Conservation (phyloP, 2,329 filamentous ascomycete genomes). For the Neopestalotiopsis sp. region DNA sequence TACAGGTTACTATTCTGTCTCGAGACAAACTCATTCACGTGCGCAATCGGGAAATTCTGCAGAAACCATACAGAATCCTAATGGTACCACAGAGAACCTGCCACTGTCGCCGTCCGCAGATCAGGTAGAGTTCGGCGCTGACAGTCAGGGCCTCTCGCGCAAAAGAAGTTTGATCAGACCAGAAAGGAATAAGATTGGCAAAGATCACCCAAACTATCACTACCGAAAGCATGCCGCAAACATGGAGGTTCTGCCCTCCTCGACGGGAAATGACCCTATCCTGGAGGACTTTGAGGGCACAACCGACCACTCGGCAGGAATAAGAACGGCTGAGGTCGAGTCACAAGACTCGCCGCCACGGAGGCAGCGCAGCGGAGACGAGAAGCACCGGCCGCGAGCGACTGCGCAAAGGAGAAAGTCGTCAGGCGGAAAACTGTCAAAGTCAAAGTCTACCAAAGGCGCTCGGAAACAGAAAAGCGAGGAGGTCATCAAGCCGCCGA, state of each 20-base stretch:
- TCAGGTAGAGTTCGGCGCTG: slow-evolving; percentile 32
- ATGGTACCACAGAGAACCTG: slow-evolving; percentile 59
- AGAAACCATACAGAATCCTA: slow-evolving; percentile 61
- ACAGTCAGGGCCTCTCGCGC: slow-evolving; percentile 53
- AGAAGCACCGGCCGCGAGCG: slow-evolving; percentile 42
- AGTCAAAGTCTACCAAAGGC: slow-evolving; percentile 53
- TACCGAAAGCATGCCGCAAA: slow-evolving; percentile 94
- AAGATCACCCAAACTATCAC: slow-evolving; percentile 91
- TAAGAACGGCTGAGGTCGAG: slow-evolving; percentile 49
- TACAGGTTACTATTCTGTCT: slow-evolving; percentile 49
- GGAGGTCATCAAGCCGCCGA: slow-evolving; percentile 77
- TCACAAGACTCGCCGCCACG: slow-evolving; percentile 50
- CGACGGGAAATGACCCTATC: slow-evolving; percentile 90
- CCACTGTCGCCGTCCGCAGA: slow-evolving; percentile 58
- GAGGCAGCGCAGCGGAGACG: slow-evolving; percentile 43
- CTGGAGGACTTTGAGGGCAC: slow-evolving; percentile 77
- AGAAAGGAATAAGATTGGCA: slow-evolving; percentile 84
- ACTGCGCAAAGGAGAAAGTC: slow-evolving; percentile 46
- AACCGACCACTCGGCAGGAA: slow-evolving; percentile 56
- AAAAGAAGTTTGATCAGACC: slow-evolving; percentile 91
- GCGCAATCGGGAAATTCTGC: slow-evolving; percentile 63
- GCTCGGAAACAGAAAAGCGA: slow-evolving; percentile 60
- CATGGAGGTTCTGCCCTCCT: slow-evolving; percentile 88
- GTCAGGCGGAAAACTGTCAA: slow-evolving; percentile 66
- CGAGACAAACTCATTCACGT: slow-evolving; percentile 54